These are phyloP conservation scores for Flaveria robusta DNA, from an alignment of 129 eudicot genomes.

Conservation along the genomic window DNA sequence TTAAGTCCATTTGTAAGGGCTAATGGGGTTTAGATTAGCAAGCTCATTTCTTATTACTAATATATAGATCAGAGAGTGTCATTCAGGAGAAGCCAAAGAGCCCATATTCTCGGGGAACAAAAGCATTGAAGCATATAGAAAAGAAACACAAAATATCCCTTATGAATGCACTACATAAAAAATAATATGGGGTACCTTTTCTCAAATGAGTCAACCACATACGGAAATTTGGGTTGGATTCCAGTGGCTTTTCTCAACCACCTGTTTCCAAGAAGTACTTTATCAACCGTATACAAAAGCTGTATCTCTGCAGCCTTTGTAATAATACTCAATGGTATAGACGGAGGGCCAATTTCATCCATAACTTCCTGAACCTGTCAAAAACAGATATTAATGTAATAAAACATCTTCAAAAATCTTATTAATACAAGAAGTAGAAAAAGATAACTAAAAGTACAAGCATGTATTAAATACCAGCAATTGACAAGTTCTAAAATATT, in stretches of 20 bases:
- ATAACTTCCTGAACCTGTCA: slow-evolving; percentile 81
- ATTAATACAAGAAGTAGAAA: neutral
- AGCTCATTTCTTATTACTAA: neutral
- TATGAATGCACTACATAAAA: too few relatives aligned
- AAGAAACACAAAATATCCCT: neutral
- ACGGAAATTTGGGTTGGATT: slow-evolving; percentile 90
- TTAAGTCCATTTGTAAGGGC: neutral
- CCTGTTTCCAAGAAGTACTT: slow-evolving; percentile 81
- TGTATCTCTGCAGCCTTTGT: slow-evolving; percentile 85
- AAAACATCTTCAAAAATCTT: slow-evolving; percentile 5
- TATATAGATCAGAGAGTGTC: neutral
- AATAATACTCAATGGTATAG: slow-evolving; percentile 58
- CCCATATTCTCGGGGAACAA: neutral
- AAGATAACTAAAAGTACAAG: neutral
- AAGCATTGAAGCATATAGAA: neutral
- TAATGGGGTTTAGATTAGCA: neutral
- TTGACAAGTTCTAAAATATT: neutral
- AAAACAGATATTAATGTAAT: slow-evolving; percentile 21
- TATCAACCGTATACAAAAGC: slow-evolving; percentile 74
- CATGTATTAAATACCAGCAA: neutral
- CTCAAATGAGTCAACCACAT: slow-evolving; percentile 91
- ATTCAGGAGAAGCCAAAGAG: too few relatives aligned
- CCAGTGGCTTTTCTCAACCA: slow-evolving; percentile 96
- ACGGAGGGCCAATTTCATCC: slow-evolving; percentile 79
- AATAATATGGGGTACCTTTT: slow-evolving; percentile 62